Evolutionary conservation across 345 rosid genomes (phyloP).

Genomic region (Hibiscus syriacus): DNA sequence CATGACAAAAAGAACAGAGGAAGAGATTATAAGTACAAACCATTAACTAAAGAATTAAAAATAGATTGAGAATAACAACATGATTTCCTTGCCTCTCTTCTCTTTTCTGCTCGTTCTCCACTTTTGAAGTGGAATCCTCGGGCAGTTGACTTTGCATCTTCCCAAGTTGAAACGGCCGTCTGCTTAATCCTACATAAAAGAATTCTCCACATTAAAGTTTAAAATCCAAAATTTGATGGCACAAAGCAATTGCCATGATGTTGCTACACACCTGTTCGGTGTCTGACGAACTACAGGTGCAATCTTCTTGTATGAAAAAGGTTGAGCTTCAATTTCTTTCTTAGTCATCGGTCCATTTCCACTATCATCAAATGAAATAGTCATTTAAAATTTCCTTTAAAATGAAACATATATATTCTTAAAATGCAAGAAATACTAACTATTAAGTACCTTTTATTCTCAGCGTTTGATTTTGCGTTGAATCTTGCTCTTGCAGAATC

Average conservation of each 20-base stretch:
- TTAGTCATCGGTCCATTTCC: slow-evolving; percentile 32
- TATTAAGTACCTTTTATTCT: slow-evolving; percentile 40
- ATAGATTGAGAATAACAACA: not conserved
- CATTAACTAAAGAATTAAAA: not conserved
- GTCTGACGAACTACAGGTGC: slow-evolving; percentile 30
- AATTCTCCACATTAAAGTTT: slow-evolving; percentile 13
- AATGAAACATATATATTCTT: slow-evolving; percentile 1
- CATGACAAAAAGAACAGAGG: not conserved
- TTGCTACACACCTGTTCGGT: slow-evolving; percentile 35
- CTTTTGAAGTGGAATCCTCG: slow-evolving; percentile 52
- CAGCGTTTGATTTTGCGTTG: slow-evolving; percentile 26
- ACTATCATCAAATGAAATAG: slow-evolving; percentile 30
- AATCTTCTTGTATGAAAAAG: slow-evolving; percentile 25
- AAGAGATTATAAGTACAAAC: not conserved
- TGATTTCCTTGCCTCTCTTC: slow-evolving; percentile 60
- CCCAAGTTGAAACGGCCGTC: slow-evolving; percentile 27
- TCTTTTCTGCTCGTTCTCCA: slow-evolving; percentile 64
- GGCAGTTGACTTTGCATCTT: slow-evolving; percentile 30
- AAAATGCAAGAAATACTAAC: slow-evolving; percentile 10
- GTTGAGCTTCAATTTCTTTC: slow-evolving; percentile 37
- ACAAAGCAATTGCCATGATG: slow-evolving; percentile 1
- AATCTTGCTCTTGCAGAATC: slow-evolving; percentile 30
- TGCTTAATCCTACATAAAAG: slow-evolving; percentile 37
- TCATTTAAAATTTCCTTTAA: not conserved
- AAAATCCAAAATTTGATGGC: not conserved